phyloP scores from a whole-genome alignment of 371 early-diverging fungal genomes.

The Mucor racemosus region DNA sequence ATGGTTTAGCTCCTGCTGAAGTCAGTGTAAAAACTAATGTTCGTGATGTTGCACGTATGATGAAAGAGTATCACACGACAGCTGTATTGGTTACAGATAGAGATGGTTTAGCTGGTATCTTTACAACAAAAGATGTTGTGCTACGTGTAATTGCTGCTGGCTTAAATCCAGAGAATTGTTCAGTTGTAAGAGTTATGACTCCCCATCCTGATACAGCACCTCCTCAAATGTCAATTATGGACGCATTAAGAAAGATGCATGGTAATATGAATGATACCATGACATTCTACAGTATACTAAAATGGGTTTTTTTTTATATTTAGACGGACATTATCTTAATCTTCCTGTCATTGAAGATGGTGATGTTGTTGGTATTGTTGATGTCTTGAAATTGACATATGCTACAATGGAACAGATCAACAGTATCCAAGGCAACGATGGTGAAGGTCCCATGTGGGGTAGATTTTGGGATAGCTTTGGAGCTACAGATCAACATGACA shows the following conservation, averaged over 20 bases:
- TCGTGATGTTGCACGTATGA: constrained; percentile 82
- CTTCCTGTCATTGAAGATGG: constrained; percentile 81
- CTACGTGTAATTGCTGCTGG: constrained; percentile 92
- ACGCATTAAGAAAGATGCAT: constrained; percentile 90
- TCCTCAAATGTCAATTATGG: constrained; percentile 78
- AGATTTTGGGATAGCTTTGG: constrained; percentile 60
- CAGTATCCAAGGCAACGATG: constrained; percentile 45
- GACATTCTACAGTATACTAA: not conserved
- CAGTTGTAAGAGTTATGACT: constrained; percentile 92
- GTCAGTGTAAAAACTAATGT: constrained; percentile 83
- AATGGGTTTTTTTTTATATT: not conserved
- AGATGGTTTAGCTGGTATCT: constrained; percentile 82
- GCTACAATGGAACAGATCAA: constrained; percentile 66
- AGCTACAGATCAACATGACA: constrained; percentile 36
- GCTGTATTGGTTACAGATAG: constrained; percentile 86
- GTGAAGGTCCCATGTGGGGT: constrained; percentile 56
- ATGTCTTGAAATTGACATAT: constrained; percentile 88
- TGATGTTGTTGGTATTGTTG: constrained; percentile 82
- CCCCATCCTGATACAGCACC: constrained; percentile 90
- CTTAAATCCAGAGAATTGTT: constrained; percentile 81
- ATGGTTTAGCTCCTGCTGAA: constrained; percentile 58
- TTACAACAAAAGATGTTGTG: constrained; percentile 89
- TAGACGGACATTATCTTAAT: constrained; percentile 83
- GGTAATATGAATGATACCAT: constrained; percentile 38
- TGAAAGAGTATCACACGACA: constrained; percentile 84